Evolutionary conservation across 2,329 filamentous ascomycete species (phyloP).

Genomic region (Diaporthe destruens): DNA sequence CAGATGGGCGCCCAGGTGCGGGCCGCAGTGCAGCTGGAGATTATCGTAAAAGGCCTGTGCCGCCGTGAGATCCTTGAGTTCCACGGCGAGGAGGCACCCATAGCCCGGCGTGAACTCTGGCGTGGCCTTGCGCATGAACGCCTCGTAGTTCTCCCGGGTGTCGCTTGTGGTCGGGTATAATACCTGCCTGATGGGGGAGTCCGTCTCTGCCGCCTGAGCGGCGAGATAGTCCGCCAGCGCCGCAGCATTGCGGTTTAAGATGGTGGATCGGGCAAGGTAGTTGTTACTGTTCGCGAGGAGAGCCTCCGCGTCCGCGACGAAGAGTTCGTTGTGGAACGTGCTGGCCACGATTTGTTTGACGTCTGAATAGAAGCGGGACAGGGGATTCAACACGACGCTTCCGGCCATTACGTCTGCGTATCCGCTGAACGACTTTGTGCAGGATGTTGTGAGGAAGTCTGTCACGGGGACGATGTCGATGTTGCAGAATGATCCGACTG

Average conservation of each 20-base stretch:
- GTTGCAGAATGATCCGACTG: constrained; percentile 61
- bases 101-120: constrained; percentile 64
- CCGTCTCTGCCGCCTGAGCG: constrained; percentile 51
- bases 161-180: constrained; percentile 58
- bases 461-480: constrained; percentile 62
- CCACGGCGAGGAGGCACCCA: constrained; percentile 66
- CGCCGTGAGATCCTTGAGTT: constrained; percentile 58
- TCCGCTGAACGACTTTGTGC: constrained; percentile 72
- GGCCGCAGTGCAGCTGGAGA: constrained; percentile 62
- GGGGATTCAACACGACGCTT: constrained; percentile 62
- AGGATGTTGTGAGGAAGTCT: constrained; percentile 64
- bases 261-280: constrained; percentile 67
- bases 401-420: constrained; percentile 67
- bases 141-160: constrained; percentile 53
- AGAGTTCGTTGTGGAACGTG: constrained; percentile 60
- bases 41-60: constrained; percentile 63
- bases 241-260: constrained; percentile 65
- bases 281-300: constrained; percentile 63
- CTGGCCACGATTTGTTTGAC: constrained; percentile 51
- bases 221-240: constrained; percentile 60
- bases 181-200: constrained; percentile 57
- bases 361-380: constrained; percentile 55
- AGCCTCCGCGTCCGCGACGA: constrained; percentile 58
- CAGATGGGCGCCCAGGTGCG: constrained; percentile 66
- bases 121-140: constrained; percentile 54